A percentile compares a stretch with the other conserved stretches of the same genome.
phyloP scores from a whole-genome alignment of 106 monocot genomes.

The Dioscorea alata region DNA sequence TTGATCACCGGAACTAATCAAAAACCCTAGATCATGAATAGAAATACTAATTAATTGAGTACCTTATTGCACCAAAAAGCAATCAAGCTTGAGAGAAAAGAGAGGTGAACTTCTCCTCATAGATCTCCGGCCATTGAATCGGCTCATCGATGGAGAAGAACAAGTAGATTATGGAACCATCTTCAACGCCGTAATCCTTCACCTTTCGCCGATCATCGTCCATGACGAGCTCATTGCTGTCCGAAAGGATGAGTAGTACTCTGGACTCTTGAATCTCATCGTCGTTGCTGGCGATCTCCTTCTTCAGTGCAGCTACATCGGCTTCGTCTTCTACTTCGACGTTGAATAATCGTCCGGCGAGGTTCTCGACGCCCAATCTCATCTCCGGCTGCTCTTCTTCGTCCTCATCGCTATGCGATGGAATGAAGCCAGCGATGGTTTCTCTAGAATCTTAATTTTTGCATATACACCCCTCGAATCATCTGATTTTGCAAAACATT shows the following conservation, averaged over 20 bases:
- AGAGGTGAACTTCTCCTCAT: not conserved
- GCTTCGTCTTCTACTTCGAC: conserved; percentile 14
- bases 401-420: too few species aligned
- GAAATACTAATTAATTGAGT: too few species aligned
- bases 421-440: too few species aligned
- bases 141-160: not conserved
- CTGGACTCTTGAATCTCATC: conserved; percentile 13
- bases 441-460: too few species aligned
- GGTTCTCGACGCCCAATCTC: conserved; percentile 21
- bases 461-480: too few species aligned
- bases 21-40: too few species aligned
- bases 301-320: conserved; percentile 11
- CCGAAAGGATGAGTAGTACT: conserved; percentile 7
- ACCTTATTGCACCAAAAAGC: too few species aligned
- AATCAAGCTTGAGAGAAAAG: not conserved
- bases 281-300: conserved; percentile 7
- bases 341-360: conserved; percentile 23
- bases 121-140: not conserved
- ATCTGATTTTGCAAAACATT: too few species aligned
- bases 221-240: not conserved
- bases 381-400: not conserved
- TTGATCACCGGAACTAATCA: too few species aligned
- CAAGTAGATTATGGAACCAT: conserved; percentile 17
- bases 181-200: not conserved
- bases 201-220: not conserved